These are phyloP conservation scores for Westerdykella ornata DNA, from an alignment of 2,329 filamentous ascomycete species.

Conservation along the genomic window DNA sequence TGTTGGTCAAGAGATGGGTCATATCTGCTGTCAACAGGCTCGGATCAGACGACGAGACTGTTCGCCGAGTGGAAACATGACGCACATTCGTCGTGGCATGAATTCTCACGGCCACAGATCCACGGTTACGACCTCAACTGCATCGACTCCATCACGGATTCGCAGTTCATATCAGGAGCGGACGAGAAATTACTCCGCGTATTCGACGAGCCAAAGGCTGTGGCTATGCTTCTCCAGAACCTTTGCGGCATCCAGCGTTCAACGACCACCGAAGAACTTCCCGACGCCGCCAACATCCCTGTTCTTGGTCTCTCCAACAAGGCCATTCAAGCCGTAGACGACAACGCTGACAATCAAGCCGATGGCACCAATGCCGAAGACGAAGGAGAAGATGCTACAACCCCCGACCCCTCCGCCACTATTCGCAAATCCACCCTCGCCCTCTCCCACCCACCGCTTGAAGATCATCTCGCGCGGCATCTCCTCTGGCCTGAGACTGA, in stretches of 20 bases:
- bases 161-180: constrained; percentile 85
- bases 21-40: constrained; percentile 81
- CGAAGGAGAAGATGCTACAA: constrained; percentile 48
- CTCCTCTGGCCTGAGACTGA: constrained; percentile 94
- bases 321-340: constrained; percentile 56
- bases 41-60: constrained; percentile 87
- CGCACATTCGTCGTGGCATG: constrained; percentile 67
- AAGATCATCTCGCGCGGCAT: constrained; percentile 82
- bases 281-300: constrained; percentile 89
- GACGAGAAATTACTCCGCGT: constrained; percentile 98
- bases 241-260: constrained; percentile 55
- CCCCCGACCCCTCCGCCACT: constrained; percentile 47
- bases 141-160: constrained; percentile 65
- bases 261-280: constrained; percentile 42
- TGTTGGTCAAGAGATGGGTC: constrained; percentile 76
- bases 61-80: constrained; percentile 68
- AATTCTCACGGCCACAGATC: constrained; percentile 91
- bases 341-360: constrained; percentile 18
- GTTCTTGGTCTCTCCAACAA: constrained; percentile 96
- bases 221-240: constrained; percentile 64
- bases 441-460: constrained; percentile 68
- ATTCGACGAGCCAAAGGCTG: constrained; percentile 80
- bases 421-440: constrained; percentile 57
- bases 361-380: constrained; percentile 37
- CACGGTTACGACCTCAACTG: constrained; percentile 98